These are phyloP conservation scores for Carpinus fangiana DNA, from an alignment of 306 rosid species.

Conservation along the genomic window DNA sequence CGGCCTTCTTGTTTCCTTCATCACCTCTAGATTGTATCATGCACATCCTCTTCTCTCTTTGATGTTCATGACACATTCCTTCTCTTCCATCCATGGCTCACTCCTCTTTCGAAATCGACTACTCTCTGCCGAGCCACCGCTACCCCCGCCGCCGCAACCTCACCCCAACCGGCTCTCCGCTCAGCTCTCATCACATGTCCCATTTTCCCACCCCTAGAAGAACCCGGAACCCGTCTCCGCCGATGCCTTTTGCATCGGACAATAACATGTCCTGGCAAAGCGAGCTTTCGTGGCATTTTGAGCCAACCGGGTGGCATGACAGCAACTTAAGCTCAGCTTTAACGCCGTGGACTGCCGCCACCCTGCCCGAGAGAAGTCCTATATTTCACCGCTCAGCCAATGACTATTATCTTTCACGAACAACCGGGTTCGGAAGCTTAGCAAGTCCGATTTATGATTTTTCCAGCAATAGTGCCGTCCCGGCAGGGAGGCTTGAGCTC, in stretches of 20 bases:
- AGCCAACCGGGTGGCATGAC: slow-evolving; percentile 56
- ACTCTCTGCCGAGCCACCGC: slow-evolving; percentile 28
- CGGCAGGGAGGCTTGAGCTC: slow-evolving; percentile 67
- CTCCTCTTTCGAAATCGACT: slow-evolving; percentile 52
- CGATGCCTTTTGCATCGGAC: slow-evolving; percentile 69
- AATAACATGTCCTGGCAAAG: slow-evolving; percentile 70
- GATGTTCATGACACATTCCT: not conserved
- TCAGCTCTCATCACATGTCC: slow-evolving; percentile 32
- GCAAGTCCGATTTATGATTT: slow-evolving; percentile 24
- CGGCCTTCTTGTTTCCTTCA: not conserved
- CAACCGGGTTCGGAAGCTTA: slow-evolving; percentile 29
- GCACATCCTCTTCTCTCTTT: not conserved
- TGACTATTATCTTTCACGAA: slow-evolving; percentile 62
- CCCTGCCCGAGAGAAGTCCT: slow-evolving; percentile 36
- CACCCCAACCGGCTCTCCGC: slow-evolving; percentile 17
- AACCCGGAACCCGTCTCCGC: slow-evolving; percentile 38
- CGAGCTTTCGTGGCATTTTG: slow-evolving; percentile 80
- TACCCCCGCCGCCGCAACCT: slow-evolving; percentile 39
- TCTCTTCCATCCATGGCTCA: slow-evolving; percentile 44
- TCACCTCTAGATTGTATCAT: not conserved
- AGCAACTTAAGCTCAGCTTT: slow-evolving; percentile 53
- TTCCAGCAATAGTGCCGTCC: slow-evolving; percentile 26
- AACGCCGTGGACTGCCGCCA: slow-evolving; percentile 59
- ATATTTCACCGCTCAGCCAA: slow-evolving; percentile 53
- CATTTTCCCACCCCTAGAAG: slow-evolving; percentile 24